phyloP scores from a whole-genome alignment of 1,284 basidiomycete genomes.

The Malassezia furfur region DNA sequence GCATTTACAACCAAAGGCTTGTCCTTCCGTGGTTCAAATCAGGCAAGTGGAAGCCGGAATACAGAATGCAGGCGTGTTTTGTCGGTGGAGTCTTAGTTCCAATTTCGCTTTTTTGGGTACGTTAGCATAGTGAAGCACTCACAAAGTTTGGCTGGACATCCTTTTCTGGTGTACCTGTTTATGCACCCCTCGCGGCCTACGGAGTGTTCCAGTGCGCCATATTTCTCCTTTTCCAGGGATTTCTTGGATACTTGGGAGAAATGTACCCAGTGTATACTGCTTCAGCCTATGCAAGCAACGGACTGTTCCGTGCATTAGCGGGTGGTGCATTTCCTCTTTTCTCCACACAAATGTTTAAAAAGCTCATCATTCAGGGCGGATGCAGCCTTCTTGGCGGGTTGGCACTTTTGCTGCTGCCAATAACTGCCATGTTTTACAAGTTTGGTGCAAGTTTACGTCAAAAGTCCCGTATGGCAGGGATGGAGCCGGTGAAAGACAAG shows the following conservation, averaged over 20 bases:
- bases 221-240: constrained; percentile 5
- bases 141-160: constrained; percentile 47
- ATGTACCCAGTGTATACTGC: not conserved
- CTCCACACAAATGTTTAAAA: not conserved
- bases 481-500: not conserved
- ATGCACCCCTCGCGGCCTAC: constrained; percentile 39
- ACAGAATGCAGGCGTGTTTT: constrained; percentile 48
- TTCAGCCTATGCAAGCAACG: constrained; percentile 1
- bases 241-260: constrained; percentile 5
- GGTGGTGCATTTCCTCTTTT: not conserved
- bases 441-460: not conserved
- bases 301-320: not conserved
- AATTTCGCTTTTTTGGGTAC: constrained; percentile 56
- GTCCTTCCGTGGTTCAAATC: constrained; percentile 11
- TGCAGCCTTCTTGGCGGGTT: constrained; percentile 3
- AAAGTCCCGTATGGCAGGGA: not conserved
- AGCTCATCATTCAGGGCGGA: not conserved
- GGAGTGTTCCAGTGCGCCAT: constrained; percentile 26
- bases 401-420: not conserved
- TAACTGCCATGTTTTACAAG: not conserved
- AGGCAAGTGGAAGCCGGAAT: constrained; percentile 50
- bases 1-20: constrained; percentile 8
- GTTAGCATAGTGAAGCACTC: not conserved
- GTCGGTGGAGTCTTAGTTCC: constrained; percentile 63
- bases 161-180: constrained; percentile 32